Base-by-base conservation (phyloP, 1,284 basidiomycete species). In the Heterobasidion annosum region DNA sequence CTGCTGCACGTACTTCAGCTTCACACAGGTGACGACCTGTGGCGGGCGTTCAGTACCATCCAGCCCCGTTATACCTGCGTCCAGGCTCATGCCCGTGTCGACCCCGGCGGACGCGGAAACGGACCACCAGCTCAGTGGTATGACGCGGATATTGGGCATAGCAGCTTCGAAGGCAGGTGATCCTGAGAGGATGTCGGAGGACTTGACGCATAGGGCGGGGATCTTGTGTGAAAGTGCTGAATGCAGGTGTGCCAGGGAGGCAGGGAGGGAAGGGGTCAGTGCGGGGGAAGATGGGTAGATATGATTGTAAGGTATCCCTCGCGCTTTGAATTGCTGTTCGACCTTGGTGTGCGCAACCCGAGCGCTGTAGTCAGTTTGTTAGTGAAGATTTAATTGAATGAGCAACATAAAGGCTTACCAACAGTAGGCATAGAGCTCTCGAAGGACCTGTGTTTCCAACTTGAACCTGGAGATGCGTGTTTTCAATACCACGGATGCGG, bases 91-190 rank as follows among this genome's bases (percentile, higher is more conserved):
- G 25, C 25, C 4, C 25, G 25, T 25, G 5, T 25, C 25, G 25
- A 25, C 25, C 56, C 56, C 53, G 48, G 42, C 42, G 37, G 50
- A 8, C 25, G 49, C 13, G 12, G 50, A 15, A 15, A 35, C 37
- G 6, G 86, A 86, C 91, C 93, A 94, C 93, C 93, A 96, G 61
- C 93, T 86, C 32, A 91, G 76, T 4, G 93, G 86, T 57, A 91
- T 86, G 52, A 97, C 82, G 46, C 86, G 86, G 52, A 96, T 91
- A 65, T 93, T 93, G 6, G 88, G 86, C 83, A 92, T 90, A 7
- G 91, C 91, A 3, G 91, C 90, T 63, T 92, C 89, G n/a, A 85
- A 86, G 1, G 90, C 88, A 2, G 86, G 84, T 1, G 87, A 87
- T 12, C 85, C 88, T 0, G 85, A 84, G 33, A 94, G 75, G 49